Conservation (phyloP, 2,329 filamentous ascomycete species). For the Cladophialophora exuberans region DNA sequence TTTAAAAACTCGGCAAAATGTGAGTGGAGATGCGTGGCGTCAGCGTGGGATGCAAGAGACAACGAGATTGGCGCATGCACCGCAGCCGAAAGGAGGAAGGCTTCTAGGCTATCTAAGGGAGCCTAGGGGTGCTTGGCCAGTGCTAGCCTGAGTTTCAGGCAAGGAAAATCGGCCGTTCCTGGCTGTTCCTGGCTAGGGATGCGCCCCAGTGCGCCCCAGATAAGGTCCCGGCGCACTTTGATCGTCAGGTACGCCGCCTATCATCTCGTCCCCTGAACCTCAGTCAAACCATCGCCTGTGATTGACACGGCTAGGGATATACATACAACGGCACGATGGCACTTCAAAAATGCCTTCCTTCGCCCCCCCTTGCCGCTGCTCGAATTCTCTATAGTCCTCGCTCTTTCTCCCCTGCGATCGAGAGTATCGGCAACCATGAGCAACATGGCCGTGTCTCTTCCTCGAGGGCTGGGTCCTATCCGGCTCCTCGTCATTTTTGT, state of each 20-base stretch:
- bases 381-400: neutral
- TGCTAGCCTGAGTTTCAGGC: conserved; percentile 4
- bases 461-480: conserved; percentile 21
- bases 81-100: neutral
- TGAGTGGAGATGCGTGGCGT: neutral
- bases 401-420: neutral
- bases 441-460: conserved; percentile 25
- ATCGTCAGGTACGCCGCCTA: conserved; percentile 8
- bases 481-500: conserved; percentile 20
- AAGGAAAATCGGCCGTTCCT: neutral
- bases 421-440: neutral
- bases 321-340: neutral
- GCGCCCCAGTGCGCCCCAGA: neutral
- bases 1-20: neutral
- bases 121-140: no score
- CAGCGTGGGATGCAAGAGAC: conserved; percentile 3
- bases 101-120: neutral
- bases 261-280: neutral
- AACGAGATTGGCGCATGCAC: neutral
- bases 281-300: neutral
- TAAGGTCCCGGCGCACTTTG: conserved; percentile 2
- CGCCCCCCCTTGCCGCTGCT: neutral
- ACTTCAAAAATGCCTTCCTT: neutral
- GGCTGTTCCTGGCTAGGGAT: no score
- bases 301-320: neutral